Evolutionary conservation across 2,329 filamentous ascomycete species (phyloP), one percentile per base, ranked within the genome.

Genomic region (Pseudogymnoascus sp.): DNA sequence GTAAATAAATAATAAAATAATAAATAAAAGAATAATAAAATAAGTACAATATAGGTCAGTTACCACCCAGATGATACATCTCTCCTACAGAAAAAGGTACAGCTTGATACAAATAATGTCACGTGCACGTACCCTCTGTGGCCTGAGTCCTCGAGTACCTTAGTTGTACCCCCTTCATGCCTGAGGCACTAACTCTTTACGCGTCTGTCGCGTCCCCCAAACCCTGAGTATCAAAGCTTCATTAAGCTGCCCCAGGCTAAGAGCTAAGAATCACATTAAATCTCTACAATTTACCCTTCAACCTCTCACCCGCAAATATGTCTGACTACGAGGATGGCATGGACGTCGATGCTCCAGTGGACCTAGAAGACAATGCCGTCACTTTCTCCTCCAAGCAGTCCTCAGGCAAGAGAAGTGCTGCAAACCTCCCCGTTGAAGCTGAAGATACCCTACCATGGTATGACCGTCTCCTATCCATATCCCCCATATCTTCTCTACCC

Each of bases 401-500:
- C 69, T 84, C 82, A 75, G 92, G 93, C 73, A 97, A 97, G 77
- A 85, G 92, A 70, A 93, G 88, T 69, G 90, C 90, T 58, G 93
- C 93, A 39, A 96, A 99, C 73, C 79, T 99, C 59, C 94, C 94
- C 0, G 86, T 99, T 5, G 92, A 96, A 75, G 92, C 92, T 59
- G 90, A 96, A 74, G 94, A 99, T 74, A 92, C 88, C 66, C 76
- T 99, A 15, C 94, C 94, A 77, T 99, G 94, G 93, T 95, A 72
- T 65, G 77, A 6, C 48, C 8, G 31, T 39, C 61, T 36, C 10
- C 4, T 18, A 31, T n/a, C n/a, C n/a, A n/a, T n/a, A n/a, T n/a
- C n/a, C n/a, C 10, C 5, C 18, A 15, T 25, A 60, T 12, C 4
- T 5, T 7, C 12, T 7, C 55, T 31, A 15, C 6, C 6, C 29